Conservation (phyloP, 2,329 filamentous ascomycete genomes). For the Alternaria arborescens region DNA sequence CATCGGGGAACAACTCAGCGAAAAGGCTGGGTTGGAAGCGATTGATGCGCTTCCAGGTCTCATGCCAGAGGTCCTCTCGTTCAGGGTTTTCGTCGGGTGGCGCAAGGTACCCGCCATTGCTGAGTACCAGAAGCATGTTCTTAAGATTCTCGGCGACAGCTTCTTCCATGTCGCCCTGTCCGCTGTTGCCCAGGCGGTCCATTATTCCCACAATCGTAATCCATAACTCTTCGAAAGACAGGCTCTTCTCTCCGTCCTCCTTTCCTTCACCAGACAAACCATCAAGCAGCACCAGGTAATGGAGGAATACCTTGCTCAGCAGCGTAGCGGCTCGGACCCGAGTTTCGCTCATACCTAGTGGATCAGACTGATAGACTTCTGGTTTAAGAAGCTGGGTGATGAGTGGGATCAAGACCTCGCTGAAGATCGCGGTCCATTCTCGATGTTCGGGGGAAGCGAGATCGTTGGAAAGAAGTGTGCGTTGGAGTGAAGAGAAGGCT, state of each 20-base stretch:
- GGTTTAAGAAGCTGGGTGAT: slow-evolving; percentile 89
- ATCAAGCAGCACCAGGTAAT: slow-evolving; percentile 85
- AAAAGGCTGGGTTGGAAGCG: slow-evolving; percentile 68
- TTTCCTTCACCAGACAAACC: slow-evolving; percentile 64
- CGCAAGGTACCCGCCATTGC: slow-evolving; percentile 83
- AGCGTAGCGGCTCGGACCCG: slow-evolving; percentile 89
- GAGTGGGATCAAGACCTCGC: slow-evolving; percentile 90
- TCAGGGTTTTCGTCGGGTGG: slow-evolving; percentile 65
- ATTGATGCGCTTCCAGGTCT: slow-evolving; percentile 68
- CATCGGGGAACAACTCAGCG: slow-evolving; percentile 65
- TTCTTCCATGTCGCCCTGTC: slow-evolving; percentile 91
- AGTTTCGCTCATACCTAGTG: slow-evolving; percentile 93
- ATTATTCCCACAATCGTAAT: slow-evolving; percentile 90
- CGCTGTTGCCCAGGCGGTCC: slow-evolving; percentile 95
- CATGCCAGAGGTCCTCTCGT: slow-evolving; percentile 66
- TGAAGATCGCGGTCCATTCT: slow-evolving; percentile 95
- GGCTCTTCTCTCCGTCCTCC: slow-evolving; percentile 62
- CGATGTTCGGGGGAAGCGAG: slow-evolving; percentile 83
- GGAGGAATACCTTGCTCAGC: slow-evolving; percentile 93
- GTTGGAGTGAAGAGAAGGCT: slow-evolving; percentile 85
- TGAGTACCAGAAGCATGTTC: slow-evolving; percentile 95
- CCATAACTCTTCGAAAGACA: slow-evolving; percentile 81
- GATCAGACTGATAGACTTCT: slow-evolving; percentile 91
- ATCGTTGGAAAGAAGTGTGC: slow-evolving; percentile 83
- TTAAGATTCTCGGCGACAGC: slow-evolving; percentile 95